Evolutionary conservation across 306 rosid species (phyloP).

Genomic region (Crotalaria pallida): DNA sequence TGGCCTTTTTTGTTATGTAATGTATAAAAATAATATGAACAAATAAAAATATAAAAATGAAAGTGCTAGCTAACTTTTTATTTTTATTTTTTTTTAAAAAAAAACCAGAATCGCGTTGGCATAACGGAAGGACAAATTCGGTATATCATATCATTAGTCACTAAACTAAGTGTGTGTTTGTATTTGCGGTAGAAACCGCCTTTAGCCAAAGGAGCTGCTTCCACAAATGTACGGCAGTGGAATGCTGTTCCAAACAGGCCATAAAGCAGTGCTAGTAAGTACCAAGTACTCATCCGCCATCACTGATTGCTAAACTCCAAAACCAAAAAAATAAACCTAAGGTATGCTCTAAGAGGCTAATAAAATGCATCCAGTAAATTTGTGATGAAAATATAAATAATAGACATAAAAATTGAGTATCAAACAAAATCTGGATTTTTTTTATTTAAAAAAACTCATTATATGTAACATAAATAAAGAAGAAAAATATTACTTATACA

Average conservation of each 20-base stretch:
- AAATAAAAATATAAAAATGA: background rate
- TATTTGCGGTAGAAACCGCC: no score
- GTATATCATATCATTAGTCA: background rate
- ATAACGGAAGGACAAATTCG: background rate
- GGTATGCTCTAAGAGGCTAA: background rate
- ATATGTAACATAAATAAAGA: background rate
- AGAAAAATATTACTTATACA: background rate
- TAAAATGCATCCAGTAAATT: background rate
- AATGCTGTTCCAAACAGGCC: no score
- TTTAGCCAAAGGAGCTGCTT: no score
- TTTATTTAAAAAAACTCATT: no score
- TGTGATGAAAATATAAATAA: background rate
- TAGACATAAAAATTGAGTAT: background rate
- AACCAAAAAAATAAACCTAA: background rate
- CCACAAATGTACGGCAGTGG: no score
- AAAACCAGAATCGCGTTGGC: slow-evolving; percentile 1
- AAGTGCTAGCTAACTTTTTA: no score
- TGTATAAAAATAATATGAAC: background rate
- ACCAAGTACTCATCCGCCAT: background rate
- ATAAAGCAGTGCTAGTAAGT: background rate
- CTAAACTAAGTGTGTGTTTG: no score
- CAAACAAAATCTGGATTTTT: slow-evolving; percentile 2
- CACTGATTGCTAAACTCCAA: background rate
- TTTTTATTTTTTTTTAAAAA: no score
- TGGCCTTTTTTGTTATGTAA: background rate